phyloP scores from a whole-genome alignment of 176 grass and related monocot genomes.

The Raddia guianensis region DNA sequence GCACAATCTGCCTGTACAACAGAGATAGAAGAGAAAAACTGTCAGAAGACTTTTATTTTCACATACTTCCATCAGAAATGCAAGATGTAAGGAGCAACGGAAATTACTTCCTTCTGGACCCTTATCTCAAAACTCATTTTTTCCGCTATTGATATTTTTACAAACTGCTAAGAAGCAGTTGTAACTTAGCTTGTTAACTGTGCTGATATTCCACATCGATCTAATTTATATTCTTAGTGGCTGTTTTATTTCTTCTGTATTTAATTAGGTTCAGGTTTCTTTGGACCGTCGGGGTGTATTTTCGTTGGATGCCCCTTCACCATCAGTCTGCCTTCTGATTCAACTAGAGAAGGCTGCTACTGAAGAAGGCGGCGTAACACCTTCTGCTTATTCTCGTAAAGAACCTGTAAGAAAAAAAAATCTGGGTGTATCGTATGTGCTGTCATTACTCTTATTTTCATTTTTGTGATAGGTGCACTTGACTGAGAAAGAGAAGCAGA shows the following conservation, averaged over 20 bases:
- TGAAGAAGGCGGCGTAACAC: slow-evolving; percentile 94
- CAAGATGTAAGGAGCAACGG: slow-evolving; percentile 75
- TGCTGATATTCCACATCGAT: slow-evolving; percentile 31
- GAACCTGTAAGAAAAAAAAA: slow-evolving; percentile 81
- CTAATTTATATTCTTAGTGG: slow-evolving; percentile 18
- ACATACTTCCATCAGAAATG: slow-evolving; percentile 76
- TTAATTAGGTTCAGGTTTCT: slow-evolving; percentile 65
- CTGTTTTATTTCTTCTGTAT: slow-evolving; percentile 38
- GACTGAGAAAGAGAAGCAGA: slow-evolving; percentile 95
- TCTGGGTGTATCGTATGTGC: slow-evolving; percentile 8
- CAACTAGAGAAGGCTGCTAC: slow-evolving; percentile 90
- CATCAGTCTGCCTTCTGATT: slow-evolving; percentile 90
- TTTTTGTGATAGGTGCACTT: slow-evolving; percentile 76
- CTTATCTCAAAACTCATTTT: slow-evolving; percentile 10
- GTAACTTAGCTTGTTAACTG: background rate
- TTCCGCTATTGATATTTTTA: slow-evolving; percentile 16
- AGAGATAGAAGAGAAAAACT: slow-evolving; percentile 94
- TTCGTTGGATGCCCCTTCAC: slow-evolving; percentile 82
- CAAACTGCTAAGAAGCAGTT: background rate
- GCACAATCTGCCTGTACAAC: slow-evolving; percentile 99
- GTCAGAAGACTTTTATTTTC: slow-evolving; percentile 91
- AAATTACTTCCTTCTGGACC: slow-evolving; percentile 3
- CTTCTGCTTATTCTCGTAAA: slow-evolving; percentile 98
- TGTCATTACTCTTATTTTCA: slow-evolving; percentile 39
- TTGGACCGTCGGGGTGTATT: slow-evolving; percentile 71